Percentiles rank a stretch among this genome's conserved stretches.
Conservation (phyloP, 257 asterid genomes). For the Cynanchum wilfordii region DNA sequence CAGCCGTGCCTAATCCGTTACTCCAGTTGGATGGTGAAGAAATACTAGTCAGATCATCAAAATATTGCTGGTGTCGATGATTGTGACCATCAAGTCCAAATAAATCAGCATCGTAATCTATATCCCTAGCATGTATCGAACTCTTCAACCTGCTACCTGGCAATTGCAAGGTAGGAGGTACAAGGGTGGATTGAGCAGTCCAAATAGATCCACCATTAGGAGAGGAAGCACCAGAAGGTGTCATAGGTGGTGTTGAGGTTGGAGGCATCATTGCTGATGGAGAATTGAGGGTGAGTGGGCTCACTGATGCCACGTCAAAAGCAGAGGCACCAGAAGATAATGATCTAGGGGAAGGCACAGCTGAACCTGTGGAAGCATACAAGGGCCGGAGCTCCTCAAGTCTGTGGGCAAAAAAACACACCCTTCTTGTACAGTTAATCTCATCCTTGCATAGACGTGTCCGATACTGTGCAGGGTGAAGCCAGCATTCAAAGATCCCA, state of each 20-base stretch:
- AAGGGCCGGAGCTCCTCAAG: conserved; percentile 38
- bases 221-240: conserved; percentile 26
- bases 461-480: conserved; percentile 44
- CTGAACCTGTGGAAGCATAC: conserved; percentile 41
- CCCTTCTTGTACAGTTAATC: conserved; percentile 31
- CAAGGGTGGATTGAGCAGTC: conserved; percentile 22
- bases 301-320: conserved; percentile 23
- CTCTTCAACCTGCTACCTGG: conserved; percentile 36
- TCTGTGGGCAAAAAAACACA: conserved; percentile 42
- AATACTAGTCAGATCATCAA: conserved; percentile 29
- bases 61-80: conserved; percentile 23
- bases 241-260: conserved; percentile 32
- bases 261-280: conserved; percentile 29
- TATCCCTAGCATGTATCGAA: conserved; percentile 26
- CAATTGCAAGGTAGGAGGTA: conserved; percentile 31
- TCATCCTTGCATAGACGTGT: conserved; percentile 45
- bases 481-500: conserved; percentile 48
- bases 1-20: conserved; percentile 12
- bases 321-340: conserved; percentile 16
- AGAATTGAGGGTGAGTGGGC: conserved; percentile 28
- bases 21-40: conserved; percentile 30
- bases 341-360: conserved; percentile 40
- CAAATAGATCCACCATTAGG: conserved; percentile 26
- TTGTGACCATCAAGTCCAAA: conserved; percentile 12
- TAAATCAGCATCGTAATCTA: conserved; percentile 18